phyloP scores from a whole-genome alignment of 495 filamentous ascomycete species.

The Penicillium cinerascens region DNA sequence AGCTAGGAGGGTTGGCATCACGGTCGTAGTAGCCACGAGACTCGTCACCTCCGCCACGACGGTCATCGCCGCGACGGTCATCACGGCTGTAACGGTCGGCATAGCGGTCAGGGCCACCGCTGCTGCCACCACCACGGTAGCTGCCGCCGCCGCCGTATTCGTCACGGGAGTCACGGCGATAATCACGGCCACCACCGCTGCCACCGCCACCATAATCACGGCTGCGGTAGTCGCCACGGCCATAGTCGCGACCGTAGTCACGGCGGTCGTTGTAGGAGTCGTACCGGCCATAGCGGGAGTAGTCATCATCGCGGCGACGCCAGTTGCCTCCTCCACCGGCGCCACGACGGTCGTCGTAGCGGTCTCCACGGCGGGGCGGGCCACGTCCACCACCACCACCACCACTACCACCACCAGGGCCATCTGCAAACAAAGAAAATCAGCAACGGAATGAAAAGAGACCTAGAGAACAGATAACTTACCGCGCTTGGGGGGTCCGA shows the following conservation, averaged over 20 bases:
- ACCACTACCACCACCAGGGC: too few relatives aligned
- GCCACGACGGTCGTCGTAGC: constrained; percentile 57
- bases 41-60: constrained; percentile 45
- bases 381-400: constrained; percentile 45
- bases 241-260: constrained; percentile 46
- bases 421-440: constrained; percentile 46
- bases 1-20: constrained; percentile 27
- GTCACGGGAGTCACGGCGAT: constrained; percentile 51
- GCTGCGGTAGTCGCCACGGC: constrained; percentile 26
- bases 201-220: constrained; percentile 48
- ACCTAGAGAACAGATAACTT: constrained; percentile 29
- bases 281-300: constrained; percentile 57
- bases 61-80: constrained; percentile 49
- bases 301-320: constrained; percentile 44
- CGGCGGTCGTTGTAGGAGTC: constrained; percentile 39
- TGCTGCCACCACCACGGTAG: constrained; percentile 52
- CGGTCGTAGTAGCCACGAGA: constrained; percentile 27
- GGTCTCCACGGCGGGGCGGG: constrained; percentile 36
- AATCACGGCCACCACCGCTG: constrained; percentile 44
- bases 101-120: constrained; percentile 59
- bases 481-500: constrained; percentile 97
- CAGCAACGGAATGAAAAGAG: constrained; percentile 13
- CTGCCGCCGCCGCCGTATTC: constrained; percentile 42
- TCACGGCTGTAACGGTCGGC: constrained; percentile 68
- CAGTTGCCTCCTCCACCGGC: constrained; percentile 46